Conservation (phyloP, 2,329 filamentous ascomycete genomes). For the Malbranchea zuffiana region DNA sequence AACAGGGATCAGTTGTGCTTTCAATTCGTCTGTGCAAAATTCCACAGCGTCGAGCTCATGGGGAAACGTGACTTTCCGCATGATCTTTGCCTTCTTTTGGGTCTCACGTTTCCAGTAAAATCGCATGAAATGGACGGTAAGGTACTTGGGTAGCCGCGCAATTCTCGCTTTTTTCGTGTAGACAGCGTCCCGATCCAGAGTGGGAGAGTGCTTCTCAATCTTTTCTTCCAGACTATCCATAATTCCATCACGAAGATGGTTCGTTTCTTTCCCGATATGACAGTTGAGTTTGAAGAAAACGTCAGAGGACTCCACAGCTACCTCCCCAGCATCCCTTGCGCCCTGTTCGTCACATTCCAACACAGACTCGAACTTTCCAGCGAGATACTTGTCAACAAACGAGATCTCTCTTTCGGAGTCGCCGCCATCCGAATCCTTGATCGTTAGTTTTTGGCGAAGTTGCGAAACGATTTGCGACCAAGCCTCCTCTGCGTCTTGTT, state of each 20-base stretch:
- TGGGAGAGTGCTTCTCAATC: constrained; percentile 77
- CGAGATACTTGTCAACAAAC: constrained; percentile 85
- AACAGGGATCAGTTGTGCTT: constrained; percentile 74
- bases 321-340: constrained; percentile 64
- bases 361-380: constrained; percentile 65
- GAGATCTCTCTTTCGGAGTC: constrained; percentile 45
- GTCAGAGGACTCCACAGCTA: constrained; percentile 57
- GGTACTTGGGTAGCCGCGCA: constrained; percentile 80
- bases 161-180: constrained; percentile 93
- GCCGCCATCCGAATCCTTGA: constrained; percentile 38
- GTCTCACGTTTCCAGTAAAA: constrained; percentile 97
- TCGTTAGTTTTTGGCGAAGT: constrained; percentile 63
- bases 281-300: constrained; percentile 88
- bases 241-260: constrained; percentile 84
- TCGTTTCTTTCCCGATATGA: constrained; percentile 78
- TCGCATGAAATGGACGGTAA: constrained; percentile 93
- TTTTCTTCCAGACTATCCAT: constrained; percentile 71
- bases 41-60: constrained; percentile 86
- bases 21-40: constrained; percentile 86
- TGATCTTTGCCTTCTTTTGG: constrained; percentile 98
- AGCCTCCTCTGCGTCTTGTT: constrained; percentile 96
- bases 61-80: constrained; percentile 96
- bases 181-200: constrained; percentile 62
- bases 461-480: constrained; percentile 92
- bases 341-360: constrained; percentile 75